These are phyloP conservation scores for Paecilomyces dactylethromorphus DNA, from an alignment of 2,329 filamentous ascomycete species.

Conservation along the genomic window DNA sequence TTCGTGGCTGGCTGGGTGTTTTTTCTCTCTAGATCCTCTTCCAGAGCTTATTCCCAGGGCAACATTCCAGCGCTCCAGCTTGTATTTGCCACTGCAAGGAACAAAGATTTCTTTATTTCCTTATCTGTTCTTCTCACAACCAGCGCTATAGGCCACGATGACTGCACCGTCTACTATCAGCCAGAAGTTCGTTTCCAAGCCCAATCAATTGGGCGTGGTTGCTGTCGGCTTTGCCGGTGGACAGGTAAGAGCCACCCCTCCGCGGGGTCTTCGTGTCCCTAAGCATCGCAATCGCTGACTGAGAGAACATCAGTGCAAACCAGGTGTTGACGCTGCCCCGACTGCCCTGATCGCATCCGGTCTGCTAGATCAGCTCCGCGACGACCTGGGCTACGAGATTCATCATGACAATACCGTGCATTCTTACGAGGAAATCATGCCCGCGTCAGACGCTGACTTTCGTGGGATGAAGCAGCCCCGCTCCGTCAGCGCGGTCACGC, in stretches of 20 bases:
- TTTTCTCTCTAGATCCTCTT: slow-evolving; percentile 1
- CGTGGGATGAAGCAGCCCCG: slow-evolving; percentile 92
- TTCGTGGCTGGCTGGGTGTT: neutral
- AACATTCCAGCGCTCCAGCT: neutral
- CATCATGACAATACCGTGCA: slow-evolving; percentile 78
- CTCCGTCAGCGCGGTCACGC: slow-evolving; percentile 77
- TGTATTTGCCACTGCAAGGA: slow-evolving; percentile 3
- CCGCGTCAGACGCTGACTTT: slow-evolving; percentile 65
- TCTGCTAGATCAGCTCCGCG: slow-evolving; percentile 71
- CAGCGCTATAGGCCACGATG: slow-evolving; percentile 30
- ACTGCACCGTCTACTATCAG: slow-evolving; percentile 52
- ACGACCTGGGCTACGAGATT: slow-evolving; percentile 83
- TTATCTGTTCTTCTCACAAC: neutral
- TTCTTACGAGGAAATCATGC: slow-evolving; percentile 69
- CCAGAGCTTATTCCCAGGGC: neutral
- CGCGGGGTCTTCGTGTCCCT: neutral
- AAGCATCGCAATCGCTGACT: slow-evolving; percentile 2
- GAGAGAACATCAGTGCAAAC: slow-evolving; percentile 60
- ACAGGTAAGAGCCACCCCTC: slow-evolving; percentile 56
- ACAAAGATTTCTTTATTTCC: neutral
- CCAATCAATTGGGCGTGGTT: slow-evolving; percentile 79
- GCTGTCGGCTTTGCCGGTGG: slow-evolving; percentile 95
- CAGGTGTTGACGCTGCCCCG: slow-evolving; percentile 85
- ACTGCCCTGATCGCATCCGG: slow-evolving; percentile 83
- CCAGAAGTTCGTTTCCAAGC: slow-evolving; percentile 71